Conservation (phyloP, 352 stramenopile genomes). For the Phytophthora hibernalis region DNA sequence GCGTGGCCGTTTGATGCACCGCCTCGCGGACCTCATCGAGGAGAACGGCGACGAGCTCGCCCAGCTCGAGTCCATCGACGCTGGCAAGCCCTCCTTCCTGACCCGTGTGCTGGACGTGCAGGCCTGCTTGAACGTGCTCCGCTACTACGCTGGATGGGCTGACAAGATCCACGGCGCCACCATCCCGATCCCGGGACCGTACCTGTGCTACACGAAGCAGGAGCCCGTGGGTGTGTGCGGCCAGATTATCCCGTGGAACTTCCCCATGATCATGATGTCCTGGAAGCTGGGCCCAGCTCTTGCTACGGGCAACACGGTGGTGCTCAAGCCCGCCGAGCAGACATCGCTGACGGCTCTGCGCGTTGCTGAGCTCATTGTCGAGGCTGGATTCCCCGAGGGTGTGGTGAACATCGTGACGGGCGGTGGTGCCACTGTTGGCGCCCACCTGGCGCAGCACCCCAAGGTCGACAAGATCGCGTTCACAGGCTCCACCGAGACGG, state of each 20-base stretch:
- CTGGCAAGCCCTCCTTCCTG: constrained; percentile 94
- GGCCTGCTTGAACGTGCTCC: constrained; percentile 71
- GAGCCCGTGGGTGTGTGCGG: constrained; percentile 84
- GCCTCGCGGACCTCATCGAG: constrained; percentile 57
- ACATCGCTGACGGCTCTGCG: constrained; percentile 94
- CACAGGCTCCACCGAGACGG: constrained; percentile 71
- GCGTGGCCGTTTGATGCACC: constrained; percentile 49
- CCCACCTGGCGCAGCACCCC: constrained; percentile 47
- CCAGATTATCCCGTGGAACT: constrained; percentile 67
- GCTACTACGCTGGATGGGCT: constrained; percentile 93
- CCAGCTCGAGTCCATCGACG: constrained; percentile 93
- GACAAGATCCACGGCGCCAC: constrained; percentile 63
- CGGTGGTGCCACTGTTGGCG: constrained; percentile 42
- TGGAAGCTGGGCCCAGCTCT: constrained; percentile 92
- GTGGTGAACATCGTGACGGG: constrained; percentile 87
- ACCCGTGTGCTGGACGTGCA: constrained; percentile 82
- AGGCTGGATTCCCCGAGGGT: constrained; percentile 77
- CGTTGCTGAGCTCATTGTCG: constrained; percentile 80
- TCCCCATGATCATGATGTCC: constrained; percentile 95
- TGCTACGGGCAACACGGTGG: constrained; percentile 90
- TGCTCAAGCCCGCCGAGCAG: constrained; percentile 95
- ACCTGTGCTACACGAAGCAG: constrained; percentile 72
- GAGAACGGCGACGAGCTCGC: constrained; percentile 67
- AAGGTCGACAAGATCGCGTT: constrained; percentile 85
- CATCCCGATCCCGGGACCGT: constrained; percentile 59